Evolutionary conservation across 2,329 filamentous ascomycete genomes (phyloP).

Genomic region (Penicillium olsonii): DNA sequence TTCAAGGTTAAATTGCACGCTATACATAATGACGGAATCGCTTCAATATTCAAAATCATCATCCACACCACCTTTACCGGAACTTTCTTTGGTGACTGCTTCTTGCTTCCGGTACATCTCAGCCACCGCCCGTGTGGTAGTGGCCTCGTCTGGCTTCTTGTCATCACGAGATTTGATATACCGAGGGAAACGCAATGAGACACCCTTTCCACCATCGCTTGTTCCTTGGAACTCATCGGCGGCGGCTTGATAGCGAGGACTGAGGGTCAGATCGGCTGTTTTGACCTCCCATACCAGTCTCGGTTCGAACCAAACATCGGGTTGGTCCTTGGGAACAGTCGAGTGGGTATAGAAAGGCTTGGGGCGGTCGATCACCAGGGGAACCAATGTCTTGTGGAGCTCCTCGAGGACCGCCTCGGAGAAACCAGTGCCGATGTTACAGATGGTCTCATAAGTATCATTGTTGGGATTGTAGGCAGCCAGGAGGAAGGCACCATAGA

Average conservation of each 20-base stretch:
- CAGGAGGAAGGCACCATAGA: slow-evolving; percentile 93
- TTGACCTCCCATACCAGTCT: slow-evolving; percentile 96
- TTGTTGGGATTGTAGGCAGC: slow-evolving; percentile 83
- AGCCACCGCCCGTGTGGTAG: slow-evolving; percentile 78
- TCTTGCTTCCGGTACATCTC: slow-evolving; percentile 98
- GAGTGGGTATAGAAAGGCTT: slow-evolving; percentile 96
- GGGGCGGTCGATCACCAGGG: slow-evolving; percentile 79
- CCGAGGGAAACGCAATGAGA: slow-evolving; percentile 85
- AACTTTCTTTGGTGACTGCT: slow-evolving; percentile 79
- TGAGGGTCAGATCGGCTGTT: slow-evolving; percentile 91
- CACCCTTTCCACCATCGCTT: slow-evolving; percentile 69
- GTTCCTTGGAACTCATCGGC: slow-evolving; percentile 75
- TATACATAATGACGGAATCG: slow-evolving; percentile 2
- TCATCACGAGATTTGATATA: slow-evolving; percentile 92
- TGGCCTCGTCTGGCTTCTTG: slow-evolving; percentile 92
- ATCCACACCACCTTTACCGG: slow-evolving; percentile 85
- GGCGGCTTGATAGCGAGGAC: slow-evolving; percentile 90
- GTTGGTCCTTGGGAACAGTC: slow-evolving; percentile 82
- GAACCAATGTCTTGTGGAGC: slow-evolving; percentile 72
- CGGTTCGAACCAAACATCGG: slow-evolving; percentile 98
- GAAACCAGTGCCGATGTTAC: slow-evolving; percentile 98
- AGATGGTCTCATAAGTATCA: slow-evolving; percentile 90
- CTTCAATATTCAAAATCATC: slow-evolving; percentile 94
- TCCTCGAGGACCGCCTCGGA: slow-evolving; percentile 91
- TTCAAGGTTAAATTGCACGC: slow-evolving; percentile 11